These are phyloP conservation scores for Chlorella sp. DNA, from an alignment of 139 green algal species.

Conservation along the genomic window DNA sequence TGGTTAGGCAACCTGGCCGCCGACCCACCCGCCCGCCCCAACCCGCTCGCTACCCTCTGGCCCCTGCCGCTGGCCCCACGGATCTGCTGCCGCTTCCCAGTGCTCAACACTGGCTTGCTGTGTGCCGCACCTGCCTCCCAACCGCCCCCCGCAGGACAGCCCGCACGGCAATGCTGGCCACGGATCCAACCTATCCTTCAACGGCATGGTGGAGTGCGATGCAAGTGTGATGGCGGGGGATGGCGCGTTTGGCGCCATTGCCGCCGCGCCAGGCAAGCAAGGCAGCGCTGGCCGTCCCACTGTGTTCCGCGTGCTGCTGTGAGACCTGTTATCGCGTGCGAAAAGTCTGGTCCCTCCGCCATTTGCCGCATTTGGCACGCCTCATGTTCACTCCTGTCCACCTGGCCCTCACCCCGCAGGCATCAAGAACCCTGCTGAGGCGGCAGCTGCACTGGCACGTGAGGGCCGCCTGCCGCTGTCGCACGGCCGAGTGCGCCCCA, in stretches of 20 bases:
- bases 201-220: constrained; percentile 84
- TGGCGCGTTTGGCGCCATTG: constrained; percentile 64
- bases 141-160: constrained; percentile 58
- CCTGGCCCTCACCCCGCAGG: constrained; percentile 48
- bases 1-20: no score
- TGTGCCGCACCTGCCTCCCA: neutral
- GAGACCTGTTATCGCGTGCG: no score
- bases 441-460: constrained; percentile 58
- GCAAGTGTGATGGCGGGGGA: constrained; percentile 75
- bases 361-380: neutral
- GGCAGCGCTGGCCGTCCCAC: neutral
- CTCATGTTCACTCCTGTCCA: neutral
- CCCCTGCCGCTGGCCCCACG: no score
- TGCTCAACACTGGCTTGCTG: neutral
- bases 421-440: constrained; percentile 64
- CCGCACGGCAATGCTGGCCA: constrained; percentile 74
- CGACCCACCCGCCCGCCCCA: neutral
- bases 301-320: no score
- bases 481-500: constrained; percentile 75
- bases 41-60: neutral
- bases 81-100: neutral
- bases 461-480: constrained; percentile 57
- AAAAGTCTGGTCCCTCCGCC: no score
- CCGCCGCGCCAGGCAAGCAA: neutral
- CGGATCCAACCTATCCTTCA: constrained; percentile 78